A percentile compares a stretch with the other conserved stretches of the same genome.
Conservation (phyloP, 2,329 filamentous ascomycete species). For the Myrmaecium sp. region DNA sequence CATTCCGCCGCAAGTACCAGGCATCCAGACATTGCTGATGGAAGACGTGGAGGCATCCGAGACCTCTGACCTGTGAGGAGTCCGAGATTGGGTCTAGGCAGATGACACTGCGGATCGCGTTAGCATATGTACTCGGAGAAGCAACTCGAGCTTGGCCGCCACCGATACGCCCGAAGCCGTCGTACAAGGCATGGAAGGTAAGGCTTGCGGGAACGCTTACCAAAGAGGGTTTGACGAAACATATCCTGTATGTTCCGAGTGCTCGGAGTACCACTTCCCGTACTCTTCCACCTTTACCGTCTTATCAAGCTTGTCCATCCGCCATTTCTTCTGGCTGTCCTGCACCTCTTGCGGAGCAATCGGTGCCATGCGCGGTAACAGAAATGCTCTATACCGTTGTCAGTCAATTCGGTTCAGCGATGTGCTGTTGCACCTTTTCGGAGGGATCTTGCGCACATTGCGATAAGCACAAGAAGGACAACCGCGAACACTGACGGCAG, state of each 20-base stretch:
- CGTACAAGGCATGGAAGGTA: slow-evolving; percentile 13
- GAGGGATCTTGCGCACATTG: slow-evolving; percentile 9
- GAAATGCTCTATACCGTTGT: slow-evolving; percentile 7
- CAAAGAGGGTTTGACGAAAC: neutral
- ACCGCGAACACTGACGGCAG: slow-evolving; percentile 16
- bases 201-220: slow-evolving; percentile 3
- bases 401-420: neutral
- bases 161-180: neutral
- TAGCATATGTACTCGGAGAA: neutral
- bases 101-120: slow-evolving; percentile 14
- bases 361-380: slow-evolving; percentile 9
- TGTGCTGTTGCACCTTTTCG: slow-evolving; percentile 1
- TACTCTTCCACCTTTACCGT: slow-evolving; percentile 11
- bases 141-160: slow-evolving; percentile 5
- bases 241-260: neutral
- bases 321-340: slow-evolving; percentile 11
- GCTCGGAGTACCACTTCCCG: slow-evolving; percentile 2
- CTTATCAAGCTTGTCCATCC: slow-evolving; percentile 14
- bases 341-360: slow-evolving; percentile 9
- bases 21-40: slow-evolving; percentile 20
- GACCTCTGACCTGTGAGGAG: slow-evolving; percentile 16
- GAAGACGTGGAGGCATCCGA: slow-evolving; percentile 20
- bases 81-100: slow-evolving; percentile 19
- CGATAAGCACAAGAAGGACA: slow-evolving; percentile 13
- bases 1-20: slow-evolving; percentile 20